Evolutionary conservation across 2,329 filamentous ascomycete genomes (phyloP).

Genomic region (Penicillium sp.): DNA sequence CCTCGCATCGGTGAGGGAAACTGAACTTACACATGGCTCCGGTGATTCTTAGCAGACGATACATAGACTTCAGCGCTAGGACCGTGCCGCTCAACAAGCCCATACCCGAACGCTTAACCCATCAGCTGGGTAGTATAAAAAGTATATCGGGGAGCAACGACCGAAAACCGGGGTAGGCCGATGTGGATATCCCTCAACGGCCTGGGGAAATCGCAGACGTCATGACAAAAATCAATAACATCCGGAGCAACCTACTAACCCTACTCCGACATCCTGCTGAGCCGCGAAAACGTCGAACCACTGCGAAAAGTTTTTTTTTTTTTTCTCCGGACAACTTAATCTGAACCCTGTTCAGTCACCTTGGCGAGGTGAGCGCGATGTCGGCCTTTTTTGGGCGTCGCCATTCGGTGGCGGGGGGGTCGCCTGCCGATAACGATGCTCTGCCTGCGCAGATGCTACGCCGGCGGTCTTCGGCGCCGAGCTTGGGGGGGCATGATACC

Average conservation of each 20-base stretch:
- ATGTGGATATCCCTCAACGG: background rate
- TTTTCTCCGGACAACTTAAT: background rate
- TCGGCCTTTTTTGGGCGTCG: slow-evolving; percentile 35
- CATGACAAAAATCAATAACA: background rate
- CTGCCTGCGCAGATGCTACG: background rate
- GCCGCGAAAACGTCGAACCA: background rate
- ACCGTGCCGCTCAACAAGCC: background rate
- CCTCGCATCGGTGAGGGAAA: no score
- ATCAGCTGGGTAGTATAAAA: background rate
- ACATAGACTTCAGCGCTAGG: background rate
- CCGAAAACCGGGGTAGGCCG: background rate
- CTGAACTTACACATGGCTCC: background rate
- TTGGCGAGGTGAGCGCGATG: slow-evolving; percentile 21
- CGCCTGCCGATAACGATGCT: slow-evolving; percentile 18
- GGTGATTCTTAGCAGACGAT: background rate
- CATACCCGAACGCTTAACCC: background rate
- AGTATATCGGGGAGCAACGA: no score
- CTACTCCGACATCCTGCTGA: background rate
- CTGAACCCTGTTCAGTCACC: background rate
- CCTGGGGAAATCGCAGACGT: background rate
- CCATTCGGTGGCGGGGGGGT: slow-evolving; percentile 30
- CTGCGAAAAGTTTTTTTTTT: background rate
- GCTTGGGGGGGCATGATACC: slow-evolving; percentile 8
- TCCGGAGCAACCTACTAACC: background rate
- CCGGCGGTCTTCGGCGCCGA: slow-evolving; percentile 20